Evolutionary conservation across 2,329 filamentous ascomycete genomes (phyloP).

Genomic region (Penicillium sp.): DNA sequence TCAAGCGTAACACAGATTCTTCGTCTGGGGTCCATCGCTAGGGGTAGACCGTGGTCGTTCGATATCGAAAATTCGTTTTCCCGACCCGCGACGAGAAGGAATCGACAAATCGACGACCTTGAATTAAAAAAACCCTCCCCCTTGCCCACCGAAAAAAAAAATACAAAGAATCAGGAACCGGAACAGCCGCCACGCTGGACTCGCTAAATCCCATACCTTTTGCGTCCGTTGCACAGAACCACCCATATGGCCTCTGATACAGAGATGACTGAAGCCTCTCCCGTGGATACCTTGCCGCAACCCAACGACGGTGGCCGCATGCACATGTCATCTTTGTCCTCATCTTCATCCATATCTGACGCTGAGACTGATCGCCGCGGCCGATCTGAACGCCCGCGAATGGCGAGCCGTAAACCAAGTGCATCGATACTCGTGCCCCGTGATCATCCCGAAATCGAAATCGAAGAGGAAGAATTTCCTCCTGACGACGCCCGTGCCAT

Average conservation of each 20-base stretch:
- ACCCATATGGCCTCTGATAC: slow-evolving; percentile 37
- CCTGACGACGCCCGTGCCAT: slow-evolving; percentile 89
- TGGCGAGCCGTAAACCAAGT: slow-evolving; percentile 75
- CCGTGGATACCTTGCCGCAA: slow-evolving; percentile 41
- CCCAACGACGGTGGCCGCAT: slow-evolving; percentile 41
- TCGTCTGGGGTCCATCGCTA: slow-evolving; percentile 39
- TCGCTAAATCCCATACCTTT: slow-evolving; percentile 16
- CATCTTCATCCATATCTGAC: slow-evolving; percentile 52
- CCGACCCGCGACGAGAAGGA: slow-evolving; percentile 5
- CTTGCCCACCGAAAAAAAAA: neutral
- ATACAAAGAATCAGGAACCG: neutral
- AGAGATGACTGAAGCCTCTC: slow-evolving; percentile 39
- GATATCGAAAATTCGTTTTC: slow-evolving; percentile 8
- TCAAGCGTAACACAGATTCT: slow-evolving; percentile 40
- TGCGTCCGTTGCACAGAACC: slow-evolving; percentile 20
- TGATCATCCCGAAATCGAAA: slow-evolving; percentile 71
- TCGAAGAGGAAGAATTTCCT: slow-evolving; percentile 73
- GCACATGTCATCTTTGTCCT: slow-evolving; percentile 44
- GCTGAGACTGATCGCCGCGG: slow-evolving; percentile 45
- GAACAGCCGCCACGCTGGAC: slow-evolving; percentile 23
- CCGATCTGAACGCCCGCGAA: slow-evolving; percentile 61
- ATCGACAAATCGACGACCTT: neutral
- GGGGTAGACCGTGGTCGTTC: slow-evolving; percentile 34
- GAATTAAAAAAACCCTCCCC: neutral
- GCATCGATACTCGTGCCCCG: slow-evolving; percentile 80